Evolutionary conservation across 2,329 filamentous ascomycete species (phyloP).

Genomic region (Ambrosiella cleistominuta): DNA sequence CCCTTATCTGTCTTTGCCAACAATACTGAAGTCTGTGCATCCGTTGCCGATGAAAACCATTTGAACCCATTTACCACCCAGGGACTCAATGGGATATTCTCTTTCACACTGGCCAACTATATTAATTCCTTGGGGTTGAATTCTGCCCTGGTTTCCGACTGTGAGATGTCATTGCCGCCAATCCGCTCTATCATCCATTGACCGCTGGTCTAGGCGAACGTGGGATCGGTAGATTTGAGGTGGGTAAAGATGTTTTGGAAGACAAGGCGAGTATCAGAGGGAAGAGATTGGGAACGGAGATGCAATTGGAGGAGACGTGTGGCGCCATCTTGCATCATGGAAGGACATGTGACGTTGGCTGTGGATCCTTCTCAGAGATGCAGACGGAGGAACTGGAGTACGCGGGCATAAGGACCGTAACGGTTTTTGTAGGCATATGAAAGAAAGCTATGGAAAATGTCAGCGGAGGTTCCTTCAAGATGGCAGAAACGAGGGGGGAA

Average conservation of each 20-base stretch:
- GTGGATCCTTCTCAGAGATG: slow-evolving; percentile 44
- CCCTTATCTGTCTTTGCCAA: slow-evolving; percentile 40
- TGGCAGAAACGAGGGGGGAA: not conserved
- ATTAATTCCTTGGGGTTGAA: not conserved
- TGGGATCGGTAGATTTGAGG: slow-evolving; percentile 33
- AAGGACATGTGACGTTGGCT: slow-evolving; percentile 46
- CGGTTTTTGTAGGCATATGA: slow-evolving; percentile 41
- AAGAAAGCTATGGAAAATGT: slow-evolving; percentile 27
- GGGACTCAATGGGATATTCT: slow-evolving; percentile 29
- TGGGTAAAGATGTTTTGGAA: slow-evolving; percentile 35
- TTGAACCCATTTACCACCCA: slow-evolving; percentile 52
- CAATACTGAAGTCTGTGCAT: slow-evolving; percentile 38
- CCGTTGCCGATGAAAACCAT: slow-evolving; percentile 52
- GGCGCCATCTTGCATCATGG: slow-evolving; percentile 49
- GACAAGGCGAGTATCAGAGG: slow-evolving; percentile 22
- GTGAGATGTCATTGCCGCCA: slow-evolving; percentile 51
- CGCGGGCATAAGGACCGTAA: slow-evolving; percentile 32
- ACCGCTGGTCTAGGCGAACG: slow-evolving; percentile 47
- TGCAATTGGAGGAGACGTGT: slow-evolving; percentile 32
- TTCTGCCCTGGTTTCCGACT: slow-evolving; percentile 45
- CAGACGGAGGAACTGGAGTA: slow-evolving; percentile 39
- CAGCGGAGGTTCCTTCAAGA: not conserved
- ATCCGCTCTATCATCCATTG: slow-evolving; percentile 64
- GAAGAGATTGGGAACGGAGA: slow-evolving; percentile 19
- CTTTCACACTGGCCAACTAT: not conserved